Conservation (phyloP, 768 basidiomycete species). For the Pisolithus albus region DNA sequence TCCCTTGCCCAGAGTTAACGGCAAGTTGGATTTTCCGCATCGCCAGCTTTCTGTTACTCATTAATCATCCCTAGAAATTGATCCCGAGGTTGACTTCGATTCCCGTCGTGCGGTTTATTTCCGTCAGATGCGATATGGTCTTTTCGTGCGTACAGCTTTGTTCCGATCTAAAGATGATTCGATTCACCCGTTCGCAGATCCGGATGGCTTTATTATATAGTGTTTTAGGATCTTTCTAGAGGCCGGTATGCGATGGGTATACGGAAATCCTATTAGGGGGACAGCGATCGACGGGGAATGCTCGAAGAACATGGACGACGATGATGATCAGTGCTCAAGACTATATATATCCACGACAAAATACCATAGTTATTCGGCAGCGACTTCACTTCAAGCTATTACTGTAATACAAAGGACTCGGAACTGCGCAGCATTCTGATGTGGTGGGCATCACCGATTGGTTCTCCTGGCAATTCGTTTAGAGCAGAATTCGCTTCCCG, state of each 20-base stretch:
- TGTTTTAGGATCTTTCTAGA: conserved; percentile 38
- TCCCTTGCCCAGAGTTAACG: conserved; percentile 90
- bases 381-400: no score
- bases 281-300: no score
- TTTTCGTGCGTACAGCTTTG: conserved; percentile 71
- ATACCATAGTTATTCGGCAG: no score
- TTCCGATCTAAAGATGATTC: background rate
- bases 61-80: conserved; percentile 67
- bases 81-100: conserved; percentile 97
- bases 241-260: background rate
- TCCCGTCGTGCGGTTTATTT: conserved; percentile 92
- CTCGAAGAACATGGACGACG: no score
- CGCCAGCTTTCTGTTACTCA: conserved; percentile 6
- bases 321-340: no score
- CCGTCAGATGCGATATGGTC: conserved; percentile 97
- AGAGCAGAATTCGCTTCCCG: no score
- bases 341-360: no score
- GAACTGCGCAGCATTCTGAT: no score
- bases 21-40: conserved; percentile 33
- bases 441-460: no score
- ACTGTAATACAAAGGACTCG: no score
- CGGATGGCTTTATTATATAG: conserved; percentile 77
- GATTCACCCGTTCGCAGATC: conserved; percentile 35
- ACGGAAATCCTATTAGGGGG: background rate
- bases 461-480: no score